A percentile compares a stretch with the other conserved stretches of the same genome.
phyloP scores from a whole-genome alignment of 2,329 filamentous ascomycete species.

The Claviceps spartinae region DNA sequence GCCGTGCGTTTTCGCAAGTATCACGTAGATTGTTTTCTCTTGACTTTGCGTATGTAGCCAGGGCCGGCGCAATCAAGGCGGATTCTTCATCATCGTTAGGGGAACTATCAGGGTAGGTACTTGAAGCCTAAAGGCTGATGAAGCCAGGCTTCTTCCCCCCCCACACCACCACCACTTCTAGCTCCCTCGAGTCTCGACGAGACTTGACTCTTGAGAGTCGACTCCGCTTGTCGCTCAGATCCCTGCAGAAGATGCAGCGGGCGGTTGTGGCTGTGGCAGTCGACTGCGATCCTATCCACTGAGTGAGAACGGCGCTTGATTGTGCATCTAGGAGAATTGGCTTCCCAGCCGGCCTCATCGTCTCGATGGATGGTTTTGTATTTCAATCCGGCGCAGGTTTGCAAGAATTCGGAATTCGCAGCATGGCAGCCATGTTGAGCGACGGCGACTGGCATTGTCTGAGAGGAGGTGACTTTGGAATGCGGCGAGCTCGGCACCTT shows the following conservation, averaged over 20 bases:
- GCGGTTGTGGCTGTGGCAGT: conserved; percentile 4
- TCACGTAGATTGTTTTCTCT: too few relatives aligned
- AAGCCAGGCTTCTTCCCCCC: not conserved
- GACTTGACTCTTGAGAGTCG: not conserved
- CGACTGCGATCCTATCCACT: not conserved
- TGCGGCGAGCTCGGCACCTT: conserved; percentile 8
- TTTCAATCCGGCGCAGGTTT: too few relatives aligned
- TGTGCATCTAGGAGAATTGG: not conserved
- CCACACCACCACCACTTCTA: conserved; percentile 3
- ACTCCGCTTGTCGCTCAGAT: conserved; percentile 9
- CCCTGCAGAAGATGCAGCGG: conserved; percentile 11
- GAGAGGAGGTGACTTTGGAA: not conserved
- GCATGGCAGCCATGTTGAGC: too few relatives aligned
- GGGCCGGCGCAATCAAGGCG: too few relatives aligned
- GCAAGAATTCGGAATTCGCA: too few relatives aligned
- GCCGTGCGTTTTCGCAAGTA: too few relatives aligned
- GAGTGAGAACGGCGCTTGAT: not conserved
- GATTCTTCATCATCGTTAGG: too few relatives aligned
- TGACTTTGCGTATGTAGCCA: too few relatives aligned
- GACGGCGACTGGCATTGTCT: not conserved
- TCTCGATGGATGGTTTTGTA: not conserved
- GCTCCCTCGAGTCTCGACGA: not conserved
- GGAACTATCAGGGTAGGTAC: too few relatives aligned
- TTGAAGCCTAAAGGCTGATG: not conserved
- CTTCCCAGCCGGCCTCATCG: not conserved